A percentile compares a stretch with the other conserved stretches of the same genome.
Conservation (phyloP, 306 rosid species). For the Leucaena leucocephala region DNA sequence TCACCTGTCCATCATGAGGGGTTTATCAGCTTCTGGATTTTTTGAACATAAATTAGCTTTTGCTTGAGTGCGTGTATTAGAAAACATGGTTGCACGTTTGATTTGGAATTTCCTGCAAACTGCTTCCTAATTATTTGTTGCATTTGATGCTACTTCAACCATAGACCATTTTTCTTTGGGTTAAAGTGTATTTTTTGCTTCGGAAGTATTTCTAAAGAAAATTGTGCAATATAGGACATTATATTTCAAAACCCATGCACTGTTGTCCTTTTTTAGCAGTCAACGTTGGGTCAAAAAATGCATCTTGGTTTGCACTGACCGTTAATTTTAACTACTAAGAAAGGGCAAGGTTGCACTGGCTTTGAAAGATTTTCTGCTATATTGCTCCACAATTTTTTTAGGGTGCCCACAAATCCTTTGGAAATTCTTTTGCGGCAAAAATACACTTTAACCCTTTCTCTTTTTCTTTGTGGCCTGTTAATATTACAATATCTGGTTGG, state of each 20-base stretch:
- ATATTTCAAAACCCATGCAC: background rate
- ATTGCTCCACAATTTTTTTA: background rate
- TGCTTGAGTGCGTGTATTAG: background rate
- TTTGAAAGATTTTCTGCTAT: background rate
- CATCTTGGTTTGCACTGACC: background rate
- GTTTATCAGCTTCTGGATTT: background rate
- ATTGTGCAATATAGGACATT: background rate
- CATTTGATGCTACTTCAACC: background rate
- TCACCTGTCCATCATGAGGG: background rate
- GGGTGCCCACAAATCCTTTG: background rate
- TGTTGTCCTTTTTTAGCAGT: background rate
- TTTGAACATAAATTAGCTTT: background rate
- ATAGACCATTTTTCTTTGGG: background rate
- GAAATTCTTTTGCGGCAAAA: background rate
- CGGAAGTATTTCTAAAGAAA: background rate
- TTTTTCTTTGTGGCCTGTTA: too few species aligned
- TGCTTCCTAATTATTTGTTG: background rate
- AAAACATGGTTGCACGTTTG: background rate
- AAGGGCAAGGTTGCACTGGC: background rate
- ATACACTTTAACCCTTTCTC: background rate
- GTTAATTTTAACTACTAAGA: background rate
- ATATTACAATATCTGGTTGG: background rate
- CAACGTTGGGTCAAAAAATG: background rate
- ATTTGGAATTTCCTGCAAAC: background rate
- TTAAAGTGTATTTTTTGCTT: background rate